Percentiles rank a stretch among this genome's conserved stretches.
Conservation (phyloP, 768 basidiomycete genomes). For the Rossbeevera mucosa region DNA sequence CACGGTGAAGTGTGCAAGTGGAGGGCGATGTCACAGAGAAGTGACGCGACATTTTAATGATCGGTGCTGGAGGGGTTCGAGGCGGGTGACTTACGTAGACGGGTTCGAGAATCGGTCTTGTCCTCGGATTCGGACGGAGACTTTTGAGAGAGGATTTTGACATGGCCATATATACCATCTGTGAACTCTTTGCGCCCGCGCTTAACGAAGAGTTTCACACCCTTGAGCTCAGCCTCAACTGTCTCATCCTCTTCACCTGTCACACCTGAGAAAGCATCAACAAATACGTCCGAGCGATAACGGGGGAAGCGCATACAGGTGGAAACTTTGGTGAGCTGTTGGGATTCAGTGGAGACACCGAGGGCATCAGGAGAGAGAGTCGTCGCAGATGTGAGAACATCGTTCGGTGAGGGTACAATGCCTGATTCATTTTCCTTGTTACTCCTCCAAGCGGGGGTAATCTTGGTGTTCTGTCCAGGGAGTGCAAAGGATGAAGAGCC, state of each 20-base stretch:
- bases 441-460: conserved; percentile 26
- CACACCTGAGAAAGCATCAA: conserved; percentile 20
- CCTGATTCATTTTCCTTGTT: conserved; percentile 6
- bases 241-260: conserved; percentile 69
- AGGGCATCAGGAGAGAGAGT: neutral
- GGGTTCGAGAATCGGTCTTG: conserved; percentile 18
- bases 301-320: conserved; percentile 11
- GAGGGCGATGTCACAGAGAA: neutral
- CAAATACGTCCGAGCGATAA: neutral
- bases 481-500: conserved; percentile 23
- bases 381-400: neutral
- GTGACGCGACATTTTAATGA: conserved; percentile 15
- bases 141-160: conserved; percentile 50
- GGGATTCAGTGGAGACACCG: neutral
- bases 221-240: conserved; percentile 52
- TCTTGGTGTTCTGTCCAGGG: conserved; percentile 11
- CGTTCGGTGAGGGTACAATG: conserved; percentile 22
- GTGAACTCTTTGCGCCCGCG: conserved; percentile 45
- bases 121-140: neutral
- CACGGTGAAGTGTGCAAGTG: neutral
- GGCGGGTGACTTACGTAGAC: conserved; percentile 30
- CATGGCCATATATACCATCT: conserved; percentile 55
- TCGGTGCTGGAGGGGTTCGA: conserved; percentile 17
- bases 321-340: neutral
- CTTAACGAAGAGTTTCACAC: conserved; percentile 49